Percentiles rank a stretch among this genome's conserved stretches.
These are phyloP conservation scores for Saposhnikovia divaricata DNA, from an alignment of 129 eudicot species.

Conservation along the genomic window DNA sequence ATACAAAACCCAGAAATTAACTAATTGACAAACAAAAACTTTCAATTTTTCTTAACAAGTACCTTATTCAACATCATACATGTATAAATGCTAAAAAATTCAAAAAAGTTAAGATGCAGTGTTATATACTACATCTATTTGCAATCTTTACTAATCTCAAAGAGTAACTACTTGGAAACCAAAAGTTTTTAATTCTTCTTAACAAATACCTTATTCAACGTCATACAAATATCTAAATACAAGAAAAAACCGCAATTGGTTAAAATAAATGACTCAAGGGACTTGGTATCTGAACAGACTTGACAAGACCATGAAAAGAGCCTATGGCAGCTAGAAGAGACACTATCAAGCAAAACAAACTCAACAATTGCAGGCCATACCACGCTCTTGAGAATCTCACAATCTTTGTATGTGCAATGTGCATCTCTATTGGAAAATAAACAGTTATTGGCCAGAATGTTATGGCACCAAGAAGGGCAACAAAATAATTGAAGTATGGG, in stretches of 20 bases:
- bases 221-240: not conserved
- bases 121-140: too few species aligned
- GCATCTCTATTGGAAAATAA: conserved; percentile 67
- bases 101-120: too few species aligned
- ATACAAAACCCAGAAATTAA: too few species aligned
- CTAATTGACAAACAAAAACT: too few species aligned
- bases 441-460: conserved; percentile 77
- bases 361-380: conserved; percentile 45
- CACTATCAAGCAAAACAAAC: conserved; percentile 35
- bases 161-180: too few species aligned
- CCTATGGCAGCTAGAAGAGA: conserved; percentile 56
- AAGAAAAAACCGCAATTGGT: not conserved
- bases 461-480: conserved; percentile 62
- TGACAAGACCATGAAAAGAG: conserved; percentile 47
- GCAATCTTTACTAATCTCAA: too few species aligned
- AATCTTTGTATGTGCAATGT: conserved; percentile 41
- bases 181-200: too few species aligned
- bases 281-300: conserved; percentile 27
- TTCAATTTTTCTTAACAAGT: too few species aligned
- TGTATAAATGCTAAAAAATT: too few species aligned
- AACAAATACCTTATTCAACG: not conserved
- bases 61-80: too few species aligned
- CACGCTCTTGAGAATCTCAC: conserved; percentile 36
- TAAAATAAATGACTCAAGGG: conserved; percentile 41
- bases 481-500: conserved; percentile 69